phyloP scores from a whole-genome alignment of 306 rosid species.

The Nissolia schottii region DNA sequence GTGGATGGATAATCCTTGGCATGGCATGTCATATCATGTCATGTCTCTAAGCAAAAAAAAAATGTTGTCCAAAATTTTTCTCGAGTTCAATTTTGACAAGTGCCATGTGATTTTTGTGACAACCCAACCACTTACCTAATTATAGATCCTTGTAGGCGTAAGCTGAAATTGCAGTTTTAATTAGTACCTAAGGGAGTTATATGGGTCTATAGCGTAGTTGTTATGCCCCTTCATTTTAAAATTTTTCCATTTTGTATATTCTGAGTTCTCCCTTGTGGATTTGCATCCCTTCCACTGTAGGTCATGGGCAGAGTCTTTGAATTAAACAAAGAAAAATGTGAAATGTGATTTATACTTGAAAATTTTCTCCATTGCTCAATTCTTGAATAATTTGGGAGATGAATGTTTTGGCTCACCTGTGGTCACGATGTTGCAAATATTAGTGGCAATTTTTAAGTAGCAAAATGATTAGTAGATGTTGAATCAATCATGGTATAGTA shows the following conservation, averaged over 20 bases:
- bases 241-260: not conserved
- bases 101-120: not conserved
- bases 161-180: not conserved
- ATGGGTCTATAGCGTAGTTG: not conserved
- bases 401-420: no score
- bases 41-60: not conserved
- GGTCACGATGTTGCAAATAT: no score
- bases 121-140: not conserved
- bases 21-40: conserved; percentile 24
- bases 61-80: not conserved
- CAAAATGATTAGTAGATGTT: no score
- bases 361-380: no score
- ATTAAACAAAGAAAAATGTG: no score
- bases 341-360: no score
- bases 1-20: not conserved
- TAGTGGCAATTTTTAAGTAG: no score
- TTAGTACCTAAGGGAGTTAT: no score
- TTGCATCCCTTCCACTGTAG: no score
- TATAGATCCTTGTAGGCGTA: not conserved
- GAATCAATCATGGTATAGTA: no score
- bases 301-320: no score
- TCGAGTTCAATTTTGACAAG: not conserved
- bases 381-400: no score
- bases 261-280: not conserved
- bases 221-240: not conserved